Base-by-base conservation (phyloP, 2,329 filamentous ascomycete species). In the Sarocladium brachiariae region DNA sequence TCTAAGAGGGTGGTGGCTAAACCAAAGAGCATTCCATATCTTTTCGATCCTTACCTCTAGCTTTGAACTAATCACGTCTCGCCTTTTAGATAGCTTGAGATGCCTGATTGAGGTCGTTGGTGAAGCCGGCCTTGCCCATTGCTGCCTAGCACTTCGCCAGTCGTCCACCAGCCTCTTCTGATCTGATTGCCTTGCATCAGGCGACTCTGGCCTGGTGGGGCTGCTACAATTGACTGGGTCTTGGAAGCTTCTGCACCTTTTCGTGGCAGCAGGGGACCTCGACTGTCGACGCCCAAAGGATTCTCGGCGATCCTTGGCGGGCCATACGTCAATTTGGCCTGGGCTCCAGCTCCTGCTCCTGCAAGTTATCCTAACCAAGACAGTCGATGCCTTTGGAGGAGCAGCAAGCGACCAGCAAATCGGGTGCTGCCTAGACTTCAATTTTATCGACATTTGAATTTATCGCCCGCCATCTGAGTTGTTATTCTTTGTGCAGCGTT, bases 111-210 rank as follows among this genome's bases (percentile, higher is more conserved):
- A n/a, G n/a, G n/a, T n/a, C n/a, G n/a, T n/a, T n/a, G n/a, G n/a
- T n/a, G n/a, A n/a, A n/a, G n/a, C n/a, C n/a, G n/a, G n/a, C n/a
- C n/a, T n/a, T n/a, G n/a, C n/a, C n/a, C n/a, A n/a, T 19, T 39
- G 35, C 35, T 39, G 35, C 35, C 18, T 19, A 21, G 35, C 35
- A 35, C 10, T 5, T n/a, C 7, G 33, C 5, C 33, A n/a, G 14
- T 16, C 16, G 33, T 35, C 33, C 9, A 14, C 14, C 5, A 14
- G 6, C 33, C 21, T 10, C 11, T 45, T 13, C 9, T 6, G 39
- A 45, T 45, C 39, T 45, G 11, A 45, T 45, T 23, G 23, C 23
- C 39, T 45, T 39, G 35, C 35, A 21, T 45, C 39, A 45, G 24
- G 3, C 19, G 37, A 41, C 18, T 25, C 21, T 21, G 35, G 21